These are phyloP conservation scores for Chlorella sp. DNA, from an alignment of 139 green algal genomes.

Conservation along the genomic window DNA sequence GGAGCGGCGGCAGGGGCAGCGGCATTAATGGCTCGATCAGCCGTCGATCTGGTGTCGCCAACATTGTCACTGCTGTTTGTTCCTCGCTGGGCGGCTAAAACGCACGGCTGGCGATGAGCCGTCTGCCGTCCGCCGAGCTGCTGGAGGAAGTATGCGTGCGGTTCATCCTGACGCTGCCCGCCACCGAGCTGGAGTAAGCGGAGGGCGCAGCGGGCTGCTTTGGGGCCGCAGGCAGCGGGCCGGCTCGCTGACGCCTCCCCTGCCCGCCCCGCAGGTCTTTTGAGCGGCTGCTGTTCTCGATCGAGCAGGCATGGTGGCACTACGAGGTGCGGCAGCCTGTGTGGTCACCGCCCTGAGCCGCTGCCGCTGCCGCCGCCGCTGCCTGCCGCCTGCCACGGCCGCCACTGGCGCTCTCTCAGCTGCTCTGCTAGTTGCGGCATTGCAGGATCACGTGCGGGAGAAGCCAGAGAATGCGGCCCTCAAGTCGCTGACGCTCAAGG, in stretches of 20 bases:
- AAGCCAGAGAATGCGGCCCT: constrained; percentile 31
- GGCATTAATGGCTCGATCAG: too few relatives aligned
- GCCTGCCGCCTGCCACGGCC: neutral
- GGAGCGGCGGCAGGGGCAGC: too few relatives aligned
- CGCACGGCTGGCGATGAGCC: too few relatives aligned
- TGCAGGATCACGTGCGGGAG: constrained; percentile 44
- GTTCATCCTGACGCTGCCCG: constrained; percentile 88
- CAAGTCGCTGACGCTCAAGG: constrained; percentile 46
- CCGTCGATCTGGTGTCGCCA: too few relatives aligned
- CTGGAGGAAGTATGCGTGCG: constrained; percentile 83
- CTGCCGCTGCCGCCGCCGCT: neutral
- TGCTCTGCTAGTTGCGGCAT: too few relatives aligned
- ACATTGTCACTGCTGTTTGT: too few relatives aligned
- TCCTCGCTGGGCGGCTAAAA: too few relatives aligned
- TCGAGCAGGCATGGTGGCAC: constrained; percentile 97
- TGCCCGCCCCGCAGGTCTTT: constrained; percentile 65
- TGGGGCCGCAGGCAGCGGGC: neutral
- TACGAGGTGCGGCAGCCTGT: constrained; percentile 81
- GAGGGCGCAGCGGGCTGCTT: neutral
- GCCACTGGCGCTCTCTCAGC: too few relatives aligned
- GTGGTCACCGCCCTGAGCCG: neutral
- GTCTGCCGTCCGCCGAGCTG: constrained; percentile 54
- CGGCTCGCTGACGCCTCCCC: neutral
- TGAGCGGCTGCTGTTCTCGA: constrained; percentile 90
- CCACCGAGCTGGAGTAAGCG: constrained; percentile 76